Conservation (phyloP, 345 rosid genomes). For the Gossypium herbaceum region DNA sequence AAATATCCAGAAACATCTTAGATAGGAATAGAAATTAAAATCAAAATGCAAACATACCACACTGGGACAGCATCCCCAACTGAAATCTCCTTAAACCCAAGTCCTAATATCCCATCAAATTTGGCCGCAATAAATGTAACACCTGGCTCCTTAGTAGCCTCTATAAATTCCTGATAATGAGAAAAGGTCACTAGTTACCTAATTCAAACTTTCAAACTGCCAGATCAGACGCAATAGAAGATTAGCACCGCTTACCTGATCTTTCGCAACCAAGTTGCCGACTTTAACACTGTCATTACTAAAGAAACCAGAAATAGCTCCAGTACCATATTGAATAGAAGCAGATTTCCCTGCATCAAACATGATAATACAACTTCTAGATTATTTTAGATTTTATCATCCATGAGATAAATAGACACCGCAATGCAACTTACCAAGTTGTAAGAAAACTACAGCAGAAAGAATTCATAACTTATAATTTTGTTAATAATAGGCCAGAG, state of each 20-base stretch:
- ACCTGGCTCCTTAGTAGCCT: slow-evolving; percentile 92
- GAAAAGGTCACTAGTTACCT: background rate
- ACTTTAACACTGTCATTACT: slow-evolving; percentile 73
- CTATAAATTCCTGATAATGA: slow-evolving; percentile 76
- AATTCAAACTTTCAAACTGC: background rate
- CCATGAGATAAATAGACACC: slow-evolving; percentile 45
- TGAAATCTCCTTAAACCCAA: slow-evolving; percentile 91
- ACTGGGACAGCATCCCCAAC: slow-evolving; percentile 79
- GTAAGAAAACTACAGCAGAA: slow-evolving; percentile 23
- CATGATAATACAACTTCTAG: background rate
- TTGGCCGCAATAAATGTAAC: slow-evolving; percentile 73
- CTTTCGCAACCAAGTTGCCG: slow-evolving; percentile 66
- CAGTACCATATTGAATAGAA: slow-evolving; percentile 59
- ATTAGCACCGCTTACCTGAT: slow-evolving; percentile 46
- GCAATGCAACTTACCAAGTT: slow-evolving; percentile 36
- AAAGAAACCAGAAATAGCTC: slow-evolving; percentile 74
- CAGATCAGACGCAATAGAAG: background rate
- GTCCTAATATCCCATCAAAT: slow-evolving; percentile 96
- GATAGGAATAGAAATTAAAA: background rate
- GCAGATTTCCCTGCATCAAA: slow-evolving; percentile 65
- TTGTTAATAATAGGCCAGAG: background rate
- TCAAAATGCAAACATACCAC: slow-evolving; percentile 49
- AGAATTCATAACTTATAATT: background rate
- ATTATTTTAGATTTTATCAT: slow-evolving; percentile 45
- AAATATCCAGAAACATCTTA: slow-evolving; percentile 2